Conservation (phyloP, 2,329 filamentous ascomycete species). For the Capronia americana region DNA sequence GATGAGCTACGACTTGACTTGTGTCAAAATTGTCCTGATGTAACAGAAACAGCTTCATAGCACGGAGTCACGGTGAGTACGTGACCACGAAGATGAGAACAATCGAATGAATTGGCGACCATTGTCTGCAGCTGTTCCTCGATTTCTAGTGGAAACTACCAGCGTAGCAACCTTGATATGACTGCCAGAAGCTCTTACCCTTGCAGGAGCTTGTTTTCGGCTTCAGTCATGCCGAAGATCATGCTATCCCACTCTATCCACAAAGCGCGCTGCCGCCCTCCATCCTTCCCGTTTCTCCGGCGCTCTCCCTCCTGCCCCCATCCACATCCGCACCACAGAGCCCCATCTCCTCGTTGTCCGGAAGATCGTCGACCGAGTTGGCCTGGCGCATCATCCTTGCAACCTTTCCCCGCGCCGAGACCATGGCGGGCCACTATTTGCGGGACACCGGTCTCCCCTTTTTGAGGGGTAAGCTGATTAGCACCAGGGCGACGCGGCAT, state of each 20-base stretch:
- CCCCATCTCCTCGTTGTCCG: not conserved
- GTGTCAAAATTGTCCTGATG: slow-evolving; percentile 3
- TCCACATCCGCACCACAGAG: not conserved
- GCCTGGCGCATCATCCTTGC: not conserved
- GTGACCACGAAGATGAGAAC: not conserved
- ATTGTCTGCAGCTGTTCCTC: not conserved
- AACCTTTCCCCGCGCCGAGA: slow-evolving; percentile 23
- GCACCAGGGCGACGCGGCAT: not conserved
- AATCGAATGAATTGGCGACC: not conserved
- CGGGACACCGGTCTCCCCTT: slow-evolving; percentile 20
- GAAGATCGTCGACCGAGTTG: not conserved
- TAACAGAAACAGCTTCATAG: slow-evolving; percentile 1
- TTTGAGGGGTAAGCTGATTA: slow-evolving; percentile 27
- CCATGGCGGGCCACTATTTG: slow-evolving; percentile 11
- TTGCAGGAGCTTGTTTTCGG: not conserved
- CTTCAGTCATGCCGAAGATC: not conserved
- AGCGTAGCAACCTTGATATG: not conserved
- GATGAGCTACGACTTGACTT: slow-evolving; percentile 17
- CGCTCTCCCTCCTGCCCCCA: not conserved
- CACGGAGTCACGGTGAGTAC: not conserved
- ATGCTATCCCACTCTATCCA: not conserved
- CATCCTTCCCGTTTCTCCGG: not conserved
- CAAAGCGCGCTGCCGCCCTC: not conserved
- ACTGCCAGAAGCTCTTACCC: not conserved
- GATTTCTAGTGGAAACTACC: too few relatives aligned